Evolutionary conservation across 2,329 filamentous ascomycete species (phyloP).

Genomic region (Botryotinia globosa): DNA sequence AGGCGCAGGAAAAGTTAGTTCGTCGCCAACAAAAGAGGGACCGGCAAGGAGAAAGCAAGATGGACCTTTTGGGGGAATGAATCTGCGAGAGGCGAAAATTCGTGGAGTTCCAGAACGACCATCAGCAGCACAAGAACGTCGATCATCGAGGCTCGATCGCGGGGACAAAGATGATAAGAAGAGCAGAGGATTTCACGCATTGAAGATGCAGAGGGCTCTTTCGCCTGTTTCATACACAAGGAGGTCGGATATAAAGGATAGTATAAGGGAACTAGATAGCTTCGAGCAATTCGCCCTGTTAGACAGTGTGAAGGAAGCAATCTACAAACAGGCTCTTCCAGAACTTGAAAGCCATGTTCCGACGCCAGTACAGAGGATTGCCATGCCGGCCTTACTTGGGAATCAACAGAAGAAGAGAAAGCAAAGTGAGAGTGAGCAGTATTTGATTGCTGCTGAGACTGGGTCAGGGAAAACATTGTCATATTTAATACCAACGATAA

Average conservation of each 20-base stretch:
- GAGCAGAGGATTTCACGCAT: conserved; percentile 59
- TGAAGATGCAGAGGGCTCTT: conserved; percentile 90
- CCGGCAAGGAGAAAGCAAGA: conserved; percentile 44
- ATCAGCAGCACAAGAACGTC: conserved; percentile 28
- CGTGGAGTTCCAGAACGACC: conserved; percentile 41
- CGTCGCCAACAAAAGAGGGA: conserved; percentile 21
- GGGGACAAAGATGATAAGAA: conserved; percentile 36
- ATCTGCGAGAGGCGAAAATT: conserved; percentile 49
- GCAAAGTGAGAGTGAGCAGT: conserved; percentile 48
- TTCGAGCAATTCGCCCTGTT: conserved; percentile 81
- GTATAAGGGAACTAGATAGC: conserved; percentile 65
- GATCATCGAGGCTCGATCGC: conserved; percentile 21
- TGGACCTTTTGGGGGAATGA: conserved; percentile 60
- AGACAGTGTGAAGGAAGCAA: conserved; percentile 66
- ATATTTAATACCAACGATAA: conserved; percentile 80
- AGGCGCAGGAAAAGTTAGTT: conserved; percentile 29
- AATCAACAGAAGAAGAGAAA: conserved; percentile 41
- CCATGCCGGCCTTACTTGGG: conserved; percentile 77
- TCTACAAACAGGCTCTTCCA: conserved; percentile 70
- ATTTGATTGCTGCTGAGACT: conserved; percentile 89
- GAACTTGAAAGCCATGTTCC: conserved; percentile 73
- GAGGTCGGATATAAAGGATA: conserved; percentile 50
- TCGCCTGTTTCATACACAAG: conserved; percentile 73
- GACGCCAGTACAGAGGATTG: conserved; percentile 85
- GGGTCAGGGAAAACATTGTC: conserved; percentile 96